Evolutionary conservation across 1,284 basidiomycete species (phyloP), one percentile per base, ranked within the genome.

Genomic region (Rhodofomes roseus): DNA sequence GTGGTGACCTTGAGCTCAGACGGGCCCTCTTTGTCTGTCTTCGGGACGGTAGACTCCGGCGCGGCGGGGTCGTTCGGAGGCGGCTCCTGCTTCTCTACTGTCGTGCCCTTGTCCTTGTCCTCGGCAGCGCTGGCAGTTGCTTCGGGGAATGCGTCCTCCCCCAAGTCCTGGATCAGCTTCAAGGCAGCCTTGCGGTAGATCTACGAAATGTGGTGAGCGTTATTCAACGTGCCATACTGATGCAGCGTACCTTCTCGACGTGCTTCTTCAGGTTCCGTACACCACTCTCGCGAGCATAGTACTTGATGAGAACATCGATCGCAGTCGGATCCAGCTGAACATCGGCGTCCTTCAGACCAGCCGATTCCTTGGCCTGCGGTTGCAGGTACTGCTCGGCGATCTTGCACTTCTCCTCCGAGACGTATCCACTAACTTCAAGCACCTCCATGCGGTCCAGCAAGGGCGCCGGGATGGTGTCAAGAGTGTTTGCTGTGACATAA

Each of bases 371-470:
- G 12, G 96, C 96, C 75, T 98, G 95, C 31, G 96, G 97, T 2
- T 88, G 92, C 3, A 99, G 85, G 74, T 98, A 99, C 69, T 86
- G 85, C 39, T 90, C 86, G 1, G 96, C 97, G 65, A 99, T 99
- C 62, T 90, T 89, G 22, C 89, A 81, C 80, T 99, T 99, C 78
- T 99, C 96, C 69, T 98, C 96, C 0, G 94, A 91, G 23, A 98
- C 96, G 73, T 99, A 99, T 18, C 95, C 95, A 61, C 88, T 91
- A 29, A 99, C 95, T 78, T 98, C 95, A 58, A 99, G 86, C 1
- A 99, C 95, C 73, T 99, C 97, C 93, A 96, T 95, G 61, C 96
- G 89, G 74, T 99, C 97, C 31, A 98, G 84, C 12, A 99, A 80
- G 2, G 96, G 97, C 2, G 95, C 95, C 1, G 96, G 96, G 67